Evolutionary conservation across 768 basidiomycete species (phyloP).

Genomic region (Leccinum arenicola): DNA sequence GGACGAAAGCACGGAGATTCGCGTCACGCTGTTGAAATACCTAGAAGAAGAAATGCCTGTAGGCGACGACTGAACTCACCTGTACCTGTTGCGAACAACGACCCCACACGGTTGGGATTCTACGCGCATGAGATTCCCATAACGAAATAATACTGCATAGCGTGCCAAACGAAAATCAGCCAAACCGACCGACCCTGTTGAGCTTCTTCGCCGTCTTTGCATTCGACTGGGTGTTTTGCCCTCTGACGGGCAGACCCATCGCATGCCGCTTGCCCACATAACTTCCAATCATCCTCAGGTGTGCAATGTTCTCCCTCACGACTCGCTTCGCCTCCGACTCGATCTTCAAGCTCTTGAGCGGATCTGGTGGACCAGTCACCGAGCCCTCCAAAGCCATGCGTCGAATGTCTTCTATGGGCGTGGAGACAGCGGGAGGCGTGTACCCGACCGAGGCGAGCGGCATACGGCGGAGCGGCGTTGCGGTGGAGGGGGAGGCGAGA

Average conservation of each 20-base stretch:
- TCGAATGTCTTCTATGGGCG: slow-evolving; percentile 30
- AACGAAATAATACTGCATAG: slow-evolving; percentile 11
- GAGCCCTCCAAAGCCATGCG: slow-evolving; percentile 30
- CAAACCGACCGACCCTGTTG: slow-evolving; percentile 75
- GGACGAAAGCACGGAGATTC: slow-evolving; percentile 91
- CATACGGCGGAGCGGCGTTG: slow-evolving; percentile 60
- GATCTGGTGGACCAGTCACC: slow-evolving; percentile 48
- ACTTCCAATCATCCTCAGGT: slow-evolving; percentile 91
- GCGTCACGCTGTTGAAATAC: slow-evolving; percentile 86
- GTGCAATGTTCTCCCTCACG: slow-evolving; percentile 87
- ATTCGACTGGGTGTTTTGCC: slow-evolving; percentile 90
- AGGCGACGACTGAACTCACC: slow-evolving; percentile 72
- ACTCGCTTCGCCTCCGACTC: slow-evolving; percentile 83
- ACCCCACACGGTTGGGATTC: background rate
- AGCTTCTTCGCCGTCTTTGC: slow-evolving; percentile 88
- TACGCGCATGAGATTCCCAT: slow-evolving; percentile 2
- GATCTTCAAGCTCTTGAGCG: slow-evolving; percentile 72
- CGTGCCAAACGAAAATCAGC: slow-evolving; percentile 22
- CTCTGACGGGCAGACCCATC: slow-evolving; percentile 90
- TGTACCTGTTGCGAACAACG: slow-evolving; percentile 13
- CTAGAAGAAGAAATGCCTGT: slow-evolving; percentile 95
- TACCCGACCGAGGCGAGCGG: slow-evolving; percentile 61
- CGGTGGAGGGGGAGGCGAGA: slow-evolving; percentile 84
- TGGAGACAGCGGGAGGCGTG: slow-evolving; percentile 44
- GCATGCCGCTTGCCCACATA: slow-evolving; percentile 93